Percentiles rank a stretch among this genome's conserved stretches.
These are phyloP conservation scores for Candida cerambycidarum DNA, from an alignment of 805 yeast genomes.

Conservation along the genomic window DNA sequence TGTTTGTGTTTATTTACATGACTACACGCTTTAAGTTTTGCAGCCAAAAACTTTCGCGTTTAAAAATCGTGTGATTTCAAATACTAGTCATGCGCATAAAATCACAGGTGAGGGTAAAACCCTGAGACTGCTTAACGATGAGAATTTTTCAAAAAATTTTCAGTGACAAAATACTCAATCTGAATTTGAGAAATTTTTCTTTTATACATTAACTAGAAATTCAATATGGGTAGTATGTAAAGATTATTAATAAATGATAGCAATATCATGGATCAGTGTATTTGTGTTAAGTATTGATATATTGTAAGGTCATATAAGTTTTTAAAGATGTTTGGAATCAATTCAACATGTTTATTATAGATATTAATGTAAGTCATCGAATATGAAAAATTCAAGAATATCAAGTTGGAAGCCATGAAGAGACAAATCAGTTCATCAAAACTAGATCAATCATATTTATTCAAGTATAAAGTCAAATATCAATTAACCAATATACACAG, in stretches of 20 bases:
- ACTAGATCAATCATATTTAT: too few relatives aligned
- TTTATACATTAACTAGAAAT: constrained; percentile 18
- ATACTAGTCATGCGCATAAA: not conserved
- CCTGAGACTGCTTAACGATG: constrained; percentile 3
- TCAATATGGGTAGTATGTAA: constrained; percentile 76
- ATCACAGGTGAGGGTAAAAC: not conserved
- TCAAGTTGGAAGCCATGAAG: too few relatives aligned
- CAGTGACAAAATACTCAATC: not conserved
- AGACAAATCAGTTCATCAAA: too few relatives aligned
- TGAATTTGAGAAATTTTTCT: constrained; percentile 7
- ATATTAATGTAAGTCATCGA: too few relatives aligned
- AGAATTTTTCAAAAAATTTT: constrained; percentile 5
- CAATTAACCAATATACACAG: not conserved
- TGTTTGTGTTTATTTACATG: constrained; percentile 8
- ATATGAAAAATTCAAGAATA: not conserved
- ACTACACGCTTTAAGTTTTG: constrained; percentile 7
- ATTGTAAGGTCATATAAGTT: not conserved
- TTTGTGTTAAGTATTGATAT: not conserved
- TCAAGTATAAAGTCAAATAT: too few relatives aligned
- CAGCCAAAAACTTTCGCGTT: constrained; percentile 8
- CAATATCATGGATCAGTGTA: constrained; percentile 1
- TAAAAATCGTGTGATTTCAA: not conserved
- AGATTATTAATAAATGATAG: constrained; percentile 1
- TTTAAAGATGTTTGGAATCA: too few relatives aligned
- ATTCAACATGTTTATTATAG: too few relatives aligned